A percentile compares a stretch with the other conserved stretches of the same genome.
Conservation (phyloP, 139 green algal genomes). For the Raphidocelis subcapitata region DNA sequence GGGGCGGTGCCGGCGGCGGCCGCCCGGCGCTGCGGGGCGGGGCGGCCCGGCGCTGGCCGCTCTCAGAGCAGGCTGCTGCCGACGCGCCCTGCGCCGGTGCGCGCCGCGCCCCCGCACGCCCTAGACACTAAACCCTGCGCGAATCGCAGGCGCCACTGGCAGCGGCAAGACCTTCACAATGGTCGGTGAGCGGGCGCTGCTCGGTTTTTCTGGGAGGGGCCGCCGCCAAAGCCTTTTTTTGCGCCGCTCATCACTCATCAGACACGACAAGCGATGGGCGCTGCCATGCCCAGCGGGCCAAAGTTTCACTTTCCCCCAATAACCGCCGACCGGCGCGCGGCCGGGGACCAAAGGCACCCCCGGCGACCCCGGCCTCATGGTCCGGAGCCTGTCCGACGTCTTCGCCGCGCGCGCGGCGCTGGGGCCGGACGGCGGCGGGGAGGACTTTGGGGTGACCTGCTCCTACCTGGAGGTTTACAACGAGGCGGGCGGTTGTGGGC, state of each 20-base stretch:
- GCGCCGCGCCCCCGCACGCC: no score
- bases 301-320: no score
- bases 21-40: no score
- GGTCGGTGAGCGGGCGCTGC: constrained; percentile 40
- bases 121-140: not conserved
- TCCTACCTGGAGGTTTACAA: constrained; percentile 82
- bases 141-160: constrained; percentile 28
- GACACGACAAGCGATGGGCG: no score
- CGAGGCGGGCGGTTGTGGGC: constrained; percentile 43
- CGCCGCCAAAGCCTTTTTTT: no score
- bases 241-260: no score
- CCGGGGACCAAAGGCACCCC: constrained; percentile 29
- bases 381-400: constrained; percentile 71
- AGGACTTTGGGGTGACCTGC: constrained; percentile 62
- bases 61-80: no score
- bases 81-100: no score
- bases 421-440: constrained; percentile 12
- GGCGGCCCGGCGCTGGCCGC: no score
- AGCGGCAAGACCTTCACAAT: constrained; percentile 77
- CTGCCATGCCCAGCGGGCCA: no score
- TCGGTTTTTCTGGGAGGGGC: not conserved
- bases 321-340: no score
- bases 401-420: constrained; percentile 58
- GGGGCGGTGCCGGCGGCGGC: no score
- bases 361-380: constrained; percentile 79